Evolutionary conservation across 2,329 filamentous ascomycete genomes (phyloP).

Genomic region (Didymella segeticola): DNA sequence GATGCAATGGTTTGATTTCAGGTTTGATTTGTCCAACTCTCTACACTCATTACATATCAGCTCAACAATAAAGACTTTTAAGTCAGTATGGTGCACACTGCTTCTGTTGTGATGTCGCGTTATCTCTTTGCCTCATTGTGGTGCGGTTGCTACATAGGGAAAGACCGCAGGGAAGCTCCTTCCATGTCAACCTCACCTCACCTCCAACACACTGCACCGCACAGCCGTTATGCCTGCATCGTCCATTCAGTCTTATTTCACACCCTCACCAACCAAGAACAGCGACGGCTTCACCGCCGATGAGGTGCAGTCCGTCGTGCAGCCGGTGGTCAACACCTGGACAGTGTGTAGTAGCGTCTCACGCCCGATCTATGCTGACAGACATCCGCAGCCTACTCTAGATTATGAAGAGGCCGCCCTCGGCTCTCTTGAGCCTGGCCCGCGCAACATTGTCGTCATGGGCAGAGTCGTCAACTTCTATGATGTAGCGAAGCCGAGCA

Average conservation of each 20-base stretch:
- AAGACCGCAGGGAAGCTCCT: conserved; percentile 12
- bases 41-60: conserved; percentile 32
- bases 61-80: conserved; percentile 12
- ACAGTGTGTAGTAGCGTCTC: conserved; percentile 7
- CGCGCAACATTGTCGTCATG: conserved; percentile 58
- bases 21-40: conserved; percentile 32
- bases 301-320: conserved; percentile 52
- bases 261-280: conserved; percentile 32
- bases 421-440: conserved; percentile 57
- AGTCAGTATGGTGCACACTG: neutral
- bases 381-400: conserved; percentile 51
- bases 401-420: conserved; percentile 59
- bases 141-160: neutral
- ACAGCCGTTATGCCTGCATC: conserved; percentile 43
- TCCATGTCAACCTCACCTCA: conserved; percentile 10
- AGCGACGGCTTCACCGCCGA: conserved; percentile 62
- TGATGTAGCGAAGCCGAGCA: conserved; percentile 52
- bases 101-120: neutral
- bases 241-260: conserved; percentile 56
- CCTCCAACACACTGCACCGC: neutral
- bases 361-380: neutral
- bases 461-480: conserved; percentile 65
- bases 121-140: neutral
- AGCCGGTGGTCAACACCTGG: conserved; percentile 42
- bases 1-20: neutral